phyloP scores from a whole-genome alignment of 2,329 filamentous ascomycete species.

The Ascomycota sp. region DNA sequence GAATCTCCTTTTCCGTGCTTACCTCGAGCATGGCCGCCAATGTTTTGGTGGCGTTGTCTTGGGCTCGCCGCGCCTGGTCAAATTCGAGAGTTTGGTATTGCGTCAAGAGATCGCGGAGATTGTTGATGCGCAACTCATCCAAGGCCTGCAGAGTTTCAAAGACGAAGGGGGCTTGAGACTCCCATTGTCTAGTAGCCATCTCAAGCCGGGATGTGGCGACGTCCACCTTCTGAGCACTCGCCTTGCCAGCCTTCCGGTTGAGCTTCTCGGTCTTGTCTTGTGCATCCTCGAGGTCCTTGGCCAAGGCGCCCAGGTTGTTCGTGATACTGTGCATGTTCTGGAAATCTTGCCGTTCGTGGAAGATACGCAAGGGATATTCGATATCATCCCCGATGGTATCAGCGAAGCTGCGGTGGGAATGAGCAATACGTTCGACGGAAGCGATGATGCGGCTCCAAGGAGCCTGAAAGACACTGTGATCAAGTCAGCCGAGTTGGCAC shows the following conservation, averaged over 20 bases:
- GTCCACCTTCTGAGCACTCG: constrained; percentile 59
- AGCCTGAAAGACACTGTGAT: constrained; percentile 58
- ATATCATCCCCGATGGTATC: constrained; percentile 74
- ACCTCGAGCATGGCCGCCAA: constrained; percentile 71
- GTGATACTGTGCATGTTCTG: constrained; percentile 64
- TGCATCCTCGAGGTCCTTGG: constrained; percentile 66
- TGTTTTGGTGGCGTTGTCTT: constrained; percentile 56
- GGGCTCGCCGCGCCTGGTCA: constrained; percentile 61
- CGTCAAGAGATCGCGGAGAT: constrained; percentile 75
- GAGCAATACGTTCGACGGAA: constrained; percentile 60
- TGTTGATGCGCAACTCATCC: constrained; percentile 76
- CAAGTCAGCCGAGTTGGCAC: too few relatives aligned
- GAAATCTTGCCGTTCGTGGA: constrained; percentile 55
- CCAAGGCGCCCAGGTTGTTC: constrained; percentile 58
- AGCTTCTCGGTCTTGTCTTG: constrained; percentile 76
- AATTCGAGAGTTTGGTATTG: constrained; percentile 86
- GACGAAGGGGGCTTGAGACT: constrained; percentile 82
- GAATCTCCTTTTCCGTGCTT: constrained; percentile 72
- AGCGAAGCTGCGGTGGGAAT: constrained; percentile 64
- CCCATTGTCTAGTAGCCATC: constrained; percentile 68
- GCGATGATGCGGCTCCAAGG: constrained; percentile 79
- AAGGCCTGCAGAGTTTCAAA: constrained; percentile 83
- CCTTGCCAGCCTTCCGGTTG: constrained; percentile 55
- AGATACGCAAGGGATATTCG: constrained; percentile 63
- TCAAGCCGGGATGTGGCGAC: constrained; percentile 54